A percentile compares a stretch with the other conserved stretches of the same genome.
These are phyloP conservation scores for Monosporascus sp. DNA, from an alignment of 2,329 filamentous ascomycete genomes.

Conservation along the genomic window DNA sequence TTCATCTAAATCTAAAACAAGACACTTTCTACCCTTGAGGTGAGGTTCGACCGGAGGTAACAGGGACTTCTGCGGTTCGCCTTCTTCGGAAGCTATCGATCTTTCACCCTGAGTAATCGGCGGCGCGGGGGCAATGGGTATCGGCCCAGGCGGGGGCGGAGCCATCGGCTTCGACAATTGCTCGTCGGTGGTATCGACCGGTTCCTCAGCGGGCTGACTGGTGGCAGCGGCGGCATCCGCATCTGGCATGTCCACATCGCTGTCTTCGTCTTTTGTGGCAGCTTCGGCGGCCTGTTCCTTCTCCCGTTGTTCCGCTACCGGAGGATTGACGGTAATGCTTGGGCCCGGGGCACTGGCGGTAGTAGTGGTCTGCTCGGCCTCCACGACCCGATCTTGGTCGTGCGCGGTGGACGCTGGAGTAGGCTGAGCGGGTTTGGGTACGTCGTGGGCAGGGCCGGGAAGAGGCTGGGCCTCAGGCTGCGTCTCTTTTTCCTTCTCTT, in stretches of 20 bases:
- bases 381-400: slow-evolving; percentile 36
- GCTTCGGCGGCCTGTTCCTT: slow-evolving; percentile 30
- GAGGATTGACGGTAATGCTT: slow-evolving; percentile 37
- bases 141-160: slow-evolving; percentile 42
- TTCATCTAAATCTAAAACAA: slow-evolving; percentile 93
- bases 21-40: slow-evolving; percentile 82
- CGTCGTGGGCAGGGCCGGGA: slow-evolving; percentile 21
- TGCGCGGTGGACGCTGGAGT: slow-evolving; percentile 41
- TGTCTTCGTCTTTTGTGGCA: slow-evolving; percentile 43
- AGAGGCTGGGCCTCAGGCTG: slow-evolving; percentile 24
- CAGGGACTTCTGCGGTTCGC: slow-evolving; percentile 57
- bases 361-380: slow-evolving; percentile 42
- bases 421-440: slow-evolving; percentile 37
- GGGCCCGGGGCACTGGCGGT: slow-evolving; percentile 30
- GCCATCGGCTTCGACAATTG: slow-evolving; percentile 37
- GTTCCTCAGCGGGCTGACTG: slow-evolving; percentile 35
- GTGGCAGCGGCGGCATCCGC: slow-evolving; percentile 44
- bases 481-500: slow-evolving; percentile 43
- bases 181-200: slow-evolving; percentile 32
- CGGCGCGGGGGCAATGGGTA: slow-evolving; percentile 29
- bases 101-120: slow-evolving; percentile 34
- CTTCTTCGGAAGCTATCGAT: slow-evolving; percentile 39
- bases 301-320: slow-evolving; percentile 27
- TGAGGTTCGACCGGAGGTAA: slow-evolving; percentile 77
- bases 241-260: slow-evolving; percentile 65